Base-by-base conservation (phyloP, 1,284 basidiomycete species). In the Vanrija humicola region DNA sequence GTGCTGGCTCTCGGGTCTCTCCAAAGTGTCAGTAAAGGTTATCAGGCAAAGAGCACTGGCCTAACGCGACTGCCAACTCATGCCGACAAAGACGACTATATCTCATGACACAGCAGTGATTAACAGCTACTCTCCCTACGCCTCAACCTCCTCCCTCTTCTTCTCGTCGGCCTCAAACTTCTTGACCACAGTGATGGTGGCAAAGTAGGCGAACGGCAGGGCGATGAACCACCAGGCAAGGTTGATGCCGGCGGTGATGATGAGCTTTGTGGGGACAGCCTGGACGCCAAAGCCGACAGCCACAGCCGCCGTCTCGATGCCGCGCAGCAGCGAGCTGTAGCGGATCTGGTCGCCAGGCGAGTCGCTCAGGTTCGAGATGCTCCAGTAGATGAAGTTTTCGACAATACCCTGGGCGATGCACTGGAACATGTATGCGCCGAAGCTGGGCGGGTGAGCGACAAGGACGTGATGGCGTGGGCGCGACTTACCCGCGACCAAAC, bases 371-470 rank as follows among this genome's bases (percentile, higher is more conserved):
- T 52, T 52, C 38, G 38, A 23, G 19, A 57, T 47, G 28, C 56
- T 50, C 48, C 48, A 52, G 44, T 57, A 57, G 40, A 54, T 29
- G 48, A 47, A 56, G 50, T 53, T 53, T 19, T 57, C 56, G 4
- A 54, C 40, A 9, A 57, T 23, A 6, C 46, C 29, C 8, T 43
- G 38, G 12, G 29, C 21, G 19, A 54, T 26, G 8, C 56, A 48
- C 48, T 57, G 51, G 21, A 57, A 54, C 56, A 54, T 50, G 56
- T 47, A 53, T 15, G 50, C 51, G 15, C 56, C 56, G 12, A 56
- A 56, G 0, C 34, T 34, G 34, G 1, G 28, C 7, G 34, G 34
- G 34, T 34, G 4, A 34, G 34, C 34, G 14, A 15, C 5, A 12
- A 12, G 34, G 12, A 10, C 6, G 4, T 8, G 9, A 10, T 5